A percentile compares a stretch with the other conserved stretches of the same genome.
Conservation (phyloP, 2,329 filamentous ascomycete genomes). For the Penicillium digitatum region DNA sequence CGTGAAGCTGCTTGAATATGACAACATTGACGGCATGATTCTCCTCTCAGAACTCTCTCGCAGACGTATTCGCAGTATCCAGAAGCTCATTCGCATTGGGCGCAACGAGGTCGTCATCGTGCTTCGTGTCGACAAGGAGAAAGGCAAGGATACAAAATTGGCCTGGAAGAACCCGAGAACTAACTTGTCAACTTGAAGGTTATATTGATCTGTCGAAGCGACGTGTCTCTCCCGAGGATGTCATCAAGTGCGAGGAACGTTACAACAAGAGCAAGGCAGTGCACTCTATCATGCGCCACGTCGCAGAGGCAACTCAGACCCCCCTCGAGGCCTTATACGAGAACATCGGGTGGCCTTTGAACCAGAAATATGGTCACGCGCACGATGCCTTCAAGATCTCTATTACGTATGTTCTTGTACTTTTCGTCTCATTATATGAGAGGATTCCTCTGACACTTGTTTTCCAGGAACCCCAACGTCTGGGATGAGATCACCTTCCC, state of each 20-base stretch:
- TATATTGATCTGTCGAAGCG: slow-evolving; percentile 99
- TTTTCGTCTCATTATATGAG: neutral
- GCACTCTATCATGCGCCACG: slow-evolving; percentile 97
- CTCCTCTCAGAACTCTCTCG: slow-evolving; percentile 94
- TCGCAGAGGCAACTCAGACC: slow-evolving; percentile 90
- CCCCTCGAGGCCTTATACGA: slow-evolving; percentile 96
- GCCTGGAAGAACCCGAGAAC: slow-evolving; percentile 3
- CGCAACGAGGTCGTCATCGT: slow-evolving; percentile 98
- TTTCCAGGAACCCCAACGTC: slow-evolving; percentile 76
- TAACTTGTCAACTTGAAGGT: slow-evolving; percentile 46
- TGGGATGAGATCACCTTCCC: slow-evolving; percentile 93
- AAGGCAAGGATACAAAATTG: slow-evolving; percentile 56
- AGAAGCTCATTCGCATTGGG: slow-evolving; percentile 97
- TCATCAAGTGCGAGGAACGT: slow-evolving; percentile 95
- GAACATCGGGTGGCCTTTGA: slow-evolving; percentile 91
- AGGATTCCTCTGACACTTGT: slow-evolving; percentile 9
- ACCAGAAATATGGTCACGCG: slow-evolving; percentile 94
- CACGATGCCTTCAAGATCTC: slow-evolving; percentile 99
- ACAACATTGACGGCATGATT: slow-evolving; percentile 99
- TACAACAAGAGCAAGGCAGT: slow-evolving; percentile 99
- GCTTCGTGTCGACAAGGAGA: slow-evolving; percentile 98
- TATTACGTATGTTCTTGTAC: slow-evolving; percentile 68
- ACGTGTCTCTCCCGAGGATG: slow-evolving; percentile 94
- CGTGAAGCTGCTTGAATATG: slow-evolving; percentile 98
- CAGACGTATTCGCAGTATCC: slow-evolving; percentile 96